Percentiles rank a stretch among this genome's conserved stretches.
Evolutionary conservation across 1,284 basidiomycete genomes (phyloP).

Genomic region (Schizopora paradoxa): DNA sequence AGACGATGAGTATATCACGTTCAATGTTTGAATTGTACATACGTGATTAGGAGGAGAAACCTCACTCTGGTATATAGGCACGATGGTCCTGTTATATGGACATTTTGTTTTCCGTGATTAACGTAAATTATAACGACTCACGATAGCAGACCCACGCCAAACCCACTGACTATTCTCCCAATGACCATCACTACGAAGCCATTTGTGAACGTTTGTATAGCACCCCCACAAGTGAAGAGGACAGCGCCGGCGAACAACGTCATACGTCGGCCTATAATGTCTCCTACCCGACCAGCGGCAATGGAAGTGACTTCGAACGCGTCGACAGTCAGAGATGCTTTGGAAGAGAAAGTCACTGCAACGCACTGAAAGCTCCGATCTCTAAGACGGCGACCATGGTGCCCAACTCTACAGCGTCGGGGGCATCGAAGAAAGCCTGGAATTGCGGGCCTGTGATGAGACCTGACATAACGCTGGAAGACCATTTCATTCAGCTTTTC

Average conservation of each 20-base stretch:
- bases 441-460: constrained; percentile 95
- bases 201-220: constrained; percentile 82
- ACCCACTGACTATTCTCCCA: constrained; percentile 85
- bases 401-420: constrained; percentile 61
- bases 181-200: constrained; percentile 86
- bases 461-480: constrained; percentile 75
- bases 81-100: constrained; percentile 89
- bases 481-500: constrained; percentile 28
- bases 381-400: constrained; percentile 94
- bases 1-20: constrained; percentile 14
- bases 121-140: constrained; percentile 35
- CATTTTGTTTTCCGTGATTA: no score
- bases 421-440: constrained; percentile 76
- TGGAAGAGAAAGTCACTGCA: background rate
- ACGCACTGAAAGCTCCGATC: constrained; percentile 84
- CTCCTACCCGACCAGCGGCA: constrained; percentile 83
- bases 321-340: constrained; percentile 6
- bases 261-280: constrained; percentile 81
- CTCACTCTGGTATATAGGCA: constrained; percentile 97
- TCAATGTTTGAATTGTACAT: constrained; percentile 26
- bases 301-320: constrained; percentile 73
- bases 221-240: constrained; percentile 85
- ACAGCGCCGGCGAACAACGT: constrained; percentile 86
- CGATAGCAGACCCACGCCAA: constrained; percentile 94
- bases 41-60: constrained; percentile 93